Evolutionary conservation across 225 moss, liverwort and hornwort species (phyloP), one percentile per base, ranked within the genome.

Genomic region (Bryum argenteum): DNA sequence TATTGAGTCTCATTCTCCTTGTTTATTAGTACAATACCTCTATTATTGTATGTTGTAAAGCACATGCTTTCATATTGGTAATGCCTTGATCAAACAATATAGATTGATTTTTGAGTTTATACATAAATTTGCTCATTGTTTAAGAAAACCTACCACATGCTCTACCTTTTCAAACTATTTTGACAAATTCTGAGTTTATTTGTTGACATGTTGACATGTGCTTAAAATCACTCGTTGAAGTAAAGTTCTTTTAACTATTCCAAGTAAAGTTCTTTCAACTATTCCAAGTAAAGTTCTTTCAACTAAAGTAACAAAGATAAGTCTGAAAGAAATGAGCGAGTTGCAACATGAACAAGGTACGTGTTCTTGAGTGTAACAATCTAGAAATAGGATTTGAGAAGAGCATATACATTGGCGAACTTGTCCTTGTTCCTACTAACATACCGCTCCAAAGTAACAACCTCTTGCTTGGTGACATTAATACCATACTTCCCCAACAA

Each of bases 361-460:
- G 15, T 50, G 17, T 11, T 39, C 0, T n/a, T 0, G 33, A 8
- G 14, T n/a, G 2, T 13, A 41, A n/a, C 1, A 23, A 64, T 0
- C 19, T 76, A 86, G 39, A 81, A 84, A 15, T 63, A 87, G 6
- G 83, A 81, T 79, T 77, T 83, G 16, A 84, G 63, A 59, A 84
- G 78, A 13, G 9, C 67, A 47, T 79, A 83, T 1, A 76, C 42
- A 52, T 77, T 71, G 5, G 67, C 8, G 47, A 83, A 84, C 9
- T 79, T 71, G 11, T 74, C 74, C 8, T 71, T 84, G 16, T 81
- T 83, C 37, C 60, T 81, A 6, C 26, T 9, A 11, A 69, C 58
- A 3, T 78, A 74, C 15, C 83, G 80, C 24, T 83, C 73, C 0
- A 87, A 63, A 41, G 87, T 74, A 10, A 78, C 66, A 6, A 87